These are phyloP conservation scores for Microcyclosporella mali DNA, from an alignment of 2,329 filamentous ascomycete genomes.

Conservation along the genomic window DNA sequence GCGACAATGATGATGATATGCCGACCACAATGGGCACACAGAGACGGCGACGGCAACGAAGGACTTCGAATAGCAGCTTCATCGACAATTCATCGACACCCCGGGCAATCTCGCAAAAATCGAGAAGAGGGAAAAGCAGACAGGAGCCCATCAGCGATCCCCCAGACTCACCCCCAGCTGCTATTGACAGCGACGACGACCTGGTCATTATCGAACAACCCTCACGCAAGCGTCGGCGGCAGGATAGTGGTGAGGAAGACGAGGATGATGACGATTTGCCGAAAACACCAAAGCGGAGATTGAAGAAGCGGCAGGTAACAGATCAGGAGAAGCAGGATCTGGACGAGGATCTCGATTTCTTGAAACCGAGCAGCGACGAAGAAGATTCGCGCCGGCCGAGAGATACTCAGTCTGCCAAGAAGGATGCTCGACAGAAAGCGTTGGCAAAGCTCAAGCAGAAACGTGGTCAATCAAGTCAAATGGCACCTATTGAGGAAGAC, in stretches of 20 bases:
- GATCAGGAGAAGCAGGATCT: conserved; percentile 38
- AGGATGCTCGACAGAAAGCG: conserved; percentile 37
- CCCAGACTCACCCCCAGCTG: conserved; percentile 12
- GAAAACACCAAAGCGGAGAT: conserved; percentile 22
- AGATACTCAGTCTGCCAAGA: conserved; percentile 26
- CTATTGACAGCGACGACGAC: conserved; percentile 28
- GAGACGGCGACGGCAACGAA: conserved; percentile 14
- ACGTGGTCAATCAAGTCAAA: conserved; percentile 30
- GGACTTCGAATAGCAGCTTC: conserved; percentile 19
- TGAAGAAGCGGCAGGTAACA: conserved; percentile 19
- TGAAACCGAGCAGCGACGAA: conserved; percentile 31
- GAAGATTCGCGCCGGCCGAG: conserved; percentile 19
- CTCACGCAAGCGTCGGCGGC: conserved; percentile 14
- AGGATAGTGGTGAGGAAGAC: conserved; percentile 6
- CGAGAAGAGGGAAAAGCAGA: too few species aligned
- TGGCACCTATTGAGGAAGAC: conserved; percentile 21
- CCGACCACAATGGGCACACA: conserved; percentile 25
- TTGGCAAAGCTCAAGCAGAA: conserved; percentile 40
- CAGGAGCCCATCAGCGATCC: background rate
- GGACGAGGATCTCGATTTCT: conserved; percentile 41
- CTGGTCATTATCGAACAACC: conserved; percentile 16
- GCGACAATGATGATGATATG: conserved; percentile 27
- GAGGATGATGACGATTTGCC: conserved; percentile 15
- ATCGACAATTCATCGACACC: conserved; percentile 18
- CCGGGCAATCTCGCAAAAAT: conserved; percentile 5